Evolutionary conservation across 805 yeast genomes (phyloP), one percentile per base, ranked within the genome.

Genomic region (Myxozyma udenii): DNA sequence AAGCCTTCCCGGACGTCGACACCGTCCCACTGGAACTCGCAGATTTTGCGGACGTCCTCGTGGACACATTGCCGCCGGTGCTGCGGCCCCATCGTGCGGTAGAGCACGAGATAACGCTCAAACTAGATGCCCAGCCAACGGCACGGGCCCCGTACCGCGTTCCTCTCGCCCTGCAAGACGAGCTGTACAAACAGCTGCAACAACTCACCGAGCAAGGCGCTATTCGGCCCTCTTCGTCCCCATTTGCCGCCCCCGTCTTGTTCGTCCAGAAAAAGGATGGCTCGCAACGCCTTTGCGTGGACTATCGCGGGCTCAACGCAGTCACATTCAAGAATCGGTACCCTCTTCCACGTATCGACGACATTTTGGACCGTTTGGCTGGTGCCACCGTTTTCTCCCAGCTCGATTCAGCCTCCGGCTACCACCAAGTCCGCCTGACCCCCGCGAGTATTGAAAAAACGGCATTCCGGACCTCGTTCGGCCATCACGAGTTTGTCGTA

Each of bases 401-500:
- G 28, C n/a, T 45, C 11, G 42, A 45, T 28, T 19, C 38, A 14
- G 11, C 3, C 4, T 24, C 37, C 14, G 49, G 44, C 3, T 47
- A 47, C 26, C 16, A 47, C 41, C 46, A 40, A 24, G 18, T 47
- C 6, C 21, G 22, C 7, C 83, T 73, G 66, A 11, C 7, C 33
- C 32, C 30, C 6, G n/a, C 30, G 4, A 45, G 40, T 19, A 39
- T 25, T 11, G 14, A 32, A 11, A 59, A 63, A 26, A 64, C 65
- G 5, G 63, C 67, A 14, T 66, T 66, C 33, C 26, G 25, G 4
- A 58, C 66, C 0, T 48, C 32, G 2, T 5, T 16, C 3, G 69
- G 66, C 11, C 51, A 54, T 5, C 62, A 46, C 41, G 59, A 64
- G 41, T 66, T 57, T 53, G 44, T 26, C 1, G 66, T 61, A 6